These are phyloP conservation scores for Citrullus mucosospermus DNA, from an alignment of 306 rosid species.

Conservation along the genomic window DNA sequence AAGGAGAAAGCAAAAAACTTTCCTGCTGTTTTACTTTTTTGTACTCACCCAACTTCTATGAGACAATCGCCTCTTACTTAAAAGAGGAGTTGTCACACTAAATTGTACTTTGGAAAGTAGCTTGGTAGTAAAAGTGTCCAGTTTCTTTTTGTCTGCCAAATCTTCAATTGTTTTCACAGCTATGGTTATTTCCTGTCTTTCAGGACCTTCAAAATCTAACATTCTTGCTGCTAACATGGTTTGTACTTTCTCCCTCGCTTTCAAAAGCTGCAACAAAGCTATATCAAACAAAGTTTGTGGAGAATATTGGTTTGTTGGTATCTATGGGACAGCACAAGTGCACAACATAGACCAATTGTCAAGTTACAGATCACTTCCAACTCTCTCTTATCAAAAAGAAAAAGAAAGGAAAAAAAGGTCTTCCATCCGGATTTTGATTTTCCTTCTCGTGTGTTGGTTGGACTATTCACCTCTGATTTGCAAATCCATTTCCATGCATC, in stretches of 20 bases:
- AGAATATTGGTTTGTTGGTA: not conserved
- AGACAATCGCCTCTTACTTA: not conserved
- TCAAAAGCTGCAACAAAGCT: not conserved
- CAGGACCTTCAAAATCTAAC: not conserved
- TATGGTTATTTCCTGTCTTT: not conserved
- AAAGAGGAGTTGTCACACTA: not conserved
- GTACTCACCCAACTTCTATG: not conserved
- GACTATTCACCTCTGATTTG: not conserved
- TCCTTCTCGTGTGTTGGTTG: not conserved
- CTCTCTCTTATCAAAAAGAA: not conserved
- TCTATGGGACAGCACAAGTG: conserved; percentile 1
- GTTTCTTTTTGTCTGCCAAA: not conserved
- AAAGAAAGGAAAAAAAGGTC: not conserved
- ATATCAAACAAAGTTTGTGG: not conserved
- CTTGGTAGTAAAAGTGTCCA: not conserved
- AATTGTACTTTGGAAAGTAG: not conserved
- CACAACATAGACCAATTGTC: conserved; percentile 1
- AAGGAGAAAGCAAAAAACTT: not conserved
- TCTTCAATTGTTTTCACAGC: not conserved
- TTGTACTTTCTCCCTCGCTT: not conserved
- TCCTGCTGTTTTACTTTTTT: not conserved
- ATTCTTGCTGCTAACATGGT: not conserved
- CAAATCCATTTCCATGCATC: not conserved
- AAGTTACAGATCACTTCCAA: not conserved
- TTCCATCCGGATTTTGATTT: not conserved